A percentile compares a stretch with the other conserved stretches of the same genome.
Conservation (phyloP, 257 asterid genomes). For the Leonotis leonurus region DNA sequence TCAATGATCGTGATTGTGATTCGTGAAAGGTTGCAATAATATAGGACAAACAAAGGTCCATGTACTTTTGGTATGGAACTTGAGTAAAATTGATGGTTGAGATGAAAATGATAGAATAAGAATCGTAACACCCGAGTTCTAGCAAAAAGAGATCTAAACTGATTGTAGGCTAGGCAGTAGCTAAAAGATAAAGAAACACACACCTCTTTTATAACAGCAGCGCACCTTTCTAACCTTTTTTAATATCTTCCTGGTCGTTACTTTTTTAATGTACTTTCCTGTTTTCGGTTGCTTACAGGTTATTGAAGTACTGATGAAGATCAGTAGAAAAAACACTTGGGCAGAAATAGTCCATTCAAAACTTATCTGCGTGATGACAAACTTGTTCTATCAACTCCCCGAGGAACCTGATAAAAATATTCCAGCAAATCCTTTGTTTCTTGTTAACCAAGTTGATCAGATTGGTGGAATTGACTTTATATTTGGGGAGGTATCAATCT, state of each 20-base stretch:
- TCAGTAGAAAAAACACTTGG: slow-evolving; percentile 89
- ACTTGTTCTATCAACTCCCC: slow-evolving; percentile 78
- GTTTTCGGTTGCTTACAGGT: slow-evolving; percentile 47
- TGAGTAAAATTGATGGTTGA: neutral
- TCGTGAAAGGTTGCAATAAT: neutral
- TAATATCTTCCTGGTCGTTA: neutral
- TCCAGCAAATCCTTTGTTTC: slow-evolving; percentile 63
- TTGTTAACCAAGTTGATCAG: slow-evolving; percentile 81
- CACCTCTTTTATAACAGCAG: neutral
- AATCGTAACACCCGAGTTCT: neutral
- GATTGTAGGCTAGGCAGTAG: neutral
- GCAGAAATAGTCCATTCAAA: slow-evolving; percentile 93
- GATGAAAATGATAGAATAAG: neutral
- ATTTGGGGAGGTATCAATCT: slow-evolving; percentile 70
- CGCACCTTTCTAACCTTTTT: neutral
- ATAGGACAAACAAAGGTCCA: neutral
- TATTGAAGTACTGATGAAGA: slow-evolving; percentile 66
- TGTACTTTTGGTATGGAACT: neutral
- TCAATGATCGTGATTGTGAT: neutral
- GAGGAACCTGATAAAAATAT: slow-evolving; percentile 58
- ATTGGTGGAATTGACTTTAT: slow-evolving; percentile 93
- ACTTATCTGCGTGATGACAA: slow-evolving; percentile 89
- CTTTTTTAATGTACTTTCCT: no score
- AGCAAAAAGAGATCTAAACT: neutral
- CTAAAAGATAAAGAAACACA: neutral